Evolutionary conservation across 768 basidiomycete genomes (phyloP).

Genomic region (Rhodosporidiobolus sp.): DNA sequence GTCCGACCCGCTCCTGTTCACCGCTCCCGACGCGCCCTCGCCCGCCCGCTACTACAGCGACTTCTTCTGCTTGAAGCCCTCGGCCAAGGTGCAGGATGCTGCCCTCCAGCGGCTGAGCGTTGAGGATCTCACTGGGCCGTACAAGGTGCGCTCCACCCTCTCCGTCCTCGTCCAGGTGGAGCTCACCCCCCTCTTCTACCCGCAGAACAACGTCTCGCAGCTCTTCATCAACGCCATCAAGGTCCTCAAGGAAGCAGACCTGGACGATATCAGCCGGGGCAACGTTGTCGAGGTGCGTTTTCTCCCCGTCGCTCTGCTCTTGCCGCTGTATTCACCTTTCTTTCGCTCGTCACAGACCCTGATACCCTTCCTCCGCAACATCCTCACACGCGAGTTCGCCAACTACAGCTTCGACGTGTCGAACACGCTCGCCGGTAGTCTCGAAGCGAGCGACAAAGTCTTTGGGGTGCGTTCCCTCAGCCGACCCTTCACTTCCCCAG

Average conservation of each 20-base stretch:
- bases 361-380: slow-evolving; percentile 14
- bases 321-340: neutral
- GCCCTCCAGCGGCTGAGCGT: slow-evolving; percentile 1
- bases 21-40: neutral
- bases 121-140: slow-evolving; percentile 9
- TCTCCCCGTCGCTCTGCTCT: too few relatives aligned
- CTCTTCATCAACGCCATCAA: slow-evolving; percentile 37
- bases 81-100: neutral
- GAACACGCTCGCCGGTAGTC: slow-evolving; percentile 29
- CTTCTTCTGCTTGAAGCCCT: slow-evolving; percentile 30
- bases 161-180: too few relatives aligned
- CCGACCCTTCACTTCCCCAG: neutral
- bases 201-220: slow-evolving; percentile 36
- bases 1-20: slow-evolving; percentile 11
- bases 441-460: slow-evolving; percentile 31
- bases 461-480: slow-evolving; percentile 21
- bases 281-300: slow-evolving; percentile 37
- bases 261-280: slow-evolving; percentile 20
- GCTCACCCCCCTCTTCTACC: neutral
- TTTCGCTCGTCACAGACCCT: slow-evolving; percentile 27
- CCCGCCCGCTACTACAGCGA: slow-evolving; percentile 27
- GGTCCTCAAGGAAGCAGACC: slow-evolving; percentile 21
- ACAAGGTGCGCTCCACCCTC: slow-evolving; percentile 11
- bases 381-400: slow-evolving; percentile 22
- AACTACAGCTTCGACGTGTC: slow-evolving; percentile 33